Base-by-base conservation (phyloP, 306 rosid genomes). In the Macrotyloma uniflorum region DNA sequence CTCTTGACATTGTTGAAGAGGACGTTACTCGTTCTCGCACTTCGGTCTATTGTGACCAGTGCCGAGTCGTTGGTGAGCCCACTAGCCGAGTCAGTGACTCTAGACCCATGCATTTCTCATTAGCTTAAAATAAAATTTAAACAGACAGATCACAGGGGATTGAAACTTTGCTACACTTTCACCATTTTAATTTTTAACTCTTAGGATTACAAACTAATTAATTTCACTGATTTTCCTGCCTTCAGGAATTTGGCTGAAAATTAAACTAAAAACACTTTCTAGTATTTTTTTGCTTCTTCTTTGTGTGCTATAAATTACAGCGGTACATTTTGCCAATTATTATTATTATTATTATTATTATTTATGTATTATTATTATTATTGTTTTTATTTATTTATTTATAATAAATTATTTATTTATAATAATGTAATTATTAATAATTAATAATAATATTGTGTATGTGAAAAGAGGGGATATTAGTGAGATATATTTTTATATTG, bases 11-110 rank as follows among this genome's bases (percentile, higher is more conserved):
- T 33, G 93, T 95, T 6, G 99, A 95, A 70, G 99, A 95, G 49
- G 99, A 95, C n/a, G 98, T 95, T 1, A 80, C 97, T 74, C 82
- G 90, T 80, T 95, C 98, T n/a, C 83, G 96, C 0, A 1, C 65
- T 70, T 88, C 92, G 2, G 83, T 86, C 26, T 93, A 93, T 69
- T 95, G 98, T 67, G 98, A 92, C 35, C 97, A 94, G 86, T 94
- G 98, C 90, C 90, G 98, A 67, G 98, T 94, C 55, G 97, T 94
- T 67, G 98, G 98, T 92, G 92, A 92, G 96, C 91, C 51, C 74
- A 85, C 72, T 74, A 86, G 32, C 76, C 33, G 82, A 83, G 69
- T 79, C 74, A 2, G 23, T 9, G 20, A 67, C 0, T 10, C 1
- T 66, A 19, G 9, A 40, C 15, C 49, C n/a, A 38, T 40, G 26